Conservation (phyloP, 176 grass and related monocot species). For the Themeda triandra region DNA sequence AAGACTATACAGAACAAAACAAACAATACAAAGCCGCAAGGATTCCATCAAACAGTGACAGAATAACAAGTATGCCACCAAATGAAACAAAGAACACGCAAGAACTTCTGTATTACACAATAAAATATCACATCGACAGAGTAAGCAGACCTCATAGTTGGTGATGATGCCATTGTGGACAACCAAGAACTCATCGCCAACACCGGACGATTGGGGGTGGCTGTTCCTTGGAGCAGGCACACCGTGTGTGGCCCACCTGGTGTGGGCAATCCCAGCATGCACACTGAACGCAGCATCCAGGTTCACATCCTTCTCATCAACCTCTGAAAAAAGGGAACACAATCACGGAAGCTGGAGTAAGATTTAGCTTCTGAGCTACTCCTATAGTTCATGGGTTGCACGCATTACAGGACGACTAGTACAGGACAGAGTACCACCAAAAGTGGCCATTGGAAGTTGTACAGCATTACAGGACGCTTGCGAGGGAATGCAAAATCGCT, state of each 20-base stretch:
- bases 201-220: constrained; percentile 91
- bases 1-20: neutral
- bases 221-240: constrained; percentile 89
- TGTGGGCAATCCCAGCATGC: constrained; percentile 96
- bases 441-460: neutral
- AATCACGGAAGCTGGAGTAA: neutral
- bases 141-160: constrained; percentile 83
- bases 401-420: neutral
- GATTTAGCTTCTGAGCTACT: neutral
- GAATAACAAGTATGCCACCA: constrained; percentile 49
- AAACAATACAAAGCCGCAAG: neutral
- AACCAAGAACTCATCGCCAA: constrained; percentile 82
- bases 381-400: neutral
- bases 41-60: neutral
- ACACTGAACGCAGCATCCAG: constrained; percentile 63
- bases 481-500: neutral
- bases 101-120: neutral
- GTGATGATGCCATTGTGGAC: constrained; percentile 99
- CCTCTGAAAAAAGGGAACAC: constrained; percentile 41
- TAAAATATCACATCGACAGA: neutral
- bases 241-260: constrained; percentile 93
- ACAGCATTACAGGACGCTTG: neutral
- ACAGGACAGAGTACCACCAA: neutral
- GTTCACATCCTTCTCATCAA: constrained; percentile 82
- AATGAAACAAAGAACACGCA: neutral